Percentiles rank a stretch among this genome's conserved stretches.
Evolutionary conservation across 202 grass and related monocot species (phyloP).

Genomic region (Dendrocalamus latiflorus): DNA sequence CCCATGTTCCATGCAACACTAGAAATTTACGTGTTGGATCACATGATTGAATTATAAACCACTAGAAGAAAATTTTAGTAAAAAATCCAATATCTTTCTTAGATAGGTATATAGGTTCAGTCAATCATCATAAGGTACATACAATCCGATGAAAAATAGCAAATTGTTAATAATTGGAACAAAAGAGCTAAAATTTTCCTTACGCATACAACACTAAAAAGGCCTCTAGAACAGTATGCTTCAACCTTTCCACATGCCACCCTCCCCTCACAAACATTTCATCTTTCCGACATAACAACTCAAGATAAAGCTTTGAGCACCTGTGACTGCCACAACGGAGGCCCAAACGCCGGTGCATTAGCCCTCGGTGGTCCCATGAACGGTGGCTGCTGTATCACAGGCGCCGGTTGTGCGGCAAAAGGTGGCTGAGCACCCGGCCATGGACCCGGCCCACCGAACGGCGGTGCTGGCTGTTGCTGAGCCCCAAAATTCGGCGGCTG

Average conservation of each 20-base stretch:
- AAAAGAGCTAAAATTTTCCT: background rate
- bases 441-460: conserved; percentile 11
- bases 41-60: too few relatives aligned
- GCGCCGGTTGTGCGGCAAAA: conserved; percentile 20
- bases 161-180: background rate
- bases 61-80: too few relatives aligned
- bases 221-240: background rate
- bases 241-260: background rate
- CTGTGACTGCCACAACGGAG: conserved; percentile 48
- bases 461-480: conserved; percentile 16
- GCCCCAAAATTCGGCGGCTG: conserved; percentile 32
- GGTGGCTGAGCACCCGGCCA: conserved; percentile 9
- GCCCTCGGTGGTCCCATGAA: conserved; percentile 36
- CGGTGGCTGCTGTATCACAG: conserved; percentile 10
- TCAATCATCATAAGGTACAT: background rate
- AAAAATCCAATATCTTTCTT: background rate
- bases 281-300: background rate
- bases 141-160: background rate
- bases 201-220: background rate
- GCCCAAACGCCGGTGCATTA: conserved; percentile 34
- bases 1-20: background rate
- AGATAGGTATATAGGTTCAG: background rate
- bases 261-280: background rate
- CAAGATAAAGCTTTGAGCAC: background rate
- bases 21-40: background rate